phyloP scores from a whole-genome alignment of 495 filamentous ascomycete species.

The Chaetomidium leptoderma region DNA sequence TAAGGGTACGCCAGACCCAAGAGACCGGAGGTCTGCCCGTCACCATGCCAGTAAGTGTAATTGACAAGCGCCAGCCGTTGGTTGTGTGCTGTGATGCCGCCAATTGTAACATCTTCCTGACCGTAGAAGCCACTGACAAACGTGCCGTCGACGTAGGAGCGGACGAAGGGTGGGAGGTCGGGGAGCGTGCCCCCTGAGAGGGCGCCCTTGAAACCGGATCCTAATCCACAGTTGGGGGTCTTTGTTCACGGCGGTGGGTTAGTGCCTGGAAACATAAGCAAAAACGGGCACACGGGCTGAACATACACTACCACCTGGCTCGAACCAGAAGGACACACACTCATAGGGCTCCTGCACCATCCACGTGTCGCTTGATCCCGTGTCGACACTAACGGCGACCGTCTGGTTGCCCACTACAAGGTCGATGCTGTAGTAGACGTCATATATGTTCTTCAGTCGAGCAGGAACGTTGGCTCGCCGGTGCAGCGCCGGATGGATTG shows the following conservation, averaged over 20 bases:
- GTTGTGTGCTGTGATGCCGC: slow-evolving; percentile 43
- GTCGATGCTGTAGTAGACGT: slow-evolving; percentile 36
- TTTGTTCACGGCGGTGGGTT: not conserved
- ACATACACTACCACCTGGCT: slow-evolving; percentile 17
- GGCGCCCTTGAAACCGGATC: slow-evolving; percentile 41
- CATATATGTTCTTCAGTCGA: slow-evolving; percentile 23
- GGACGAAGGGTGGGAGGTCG: slow-evolving; percentile 46
- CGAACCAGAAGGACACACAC: slow-evolving; percentile 41
- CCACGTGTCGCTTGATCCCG: slow-evolving; percentile 61
- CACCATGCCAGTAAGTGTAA: slow-evolving; percentile 45
- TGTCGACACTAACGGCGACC: slow-evolving; percentile 55
- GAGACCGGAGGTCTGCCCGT: slow-evolving; percentile 47
- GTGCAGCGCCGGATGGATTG: not conserved
- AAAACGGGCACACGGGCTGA: not conserved
- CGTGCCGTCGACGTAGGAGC: slow-evolving; percentile 54
- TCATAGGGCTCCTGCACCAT: slow-evolving; percentile 44
- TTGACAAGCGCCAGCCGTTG: slow-evolving; percentile 54
- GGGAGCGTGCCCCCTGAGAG: slow-evolving; percentile 41
- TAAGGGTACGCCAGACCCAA: slow-evolving; percentile 58
- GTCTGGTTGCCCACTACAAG: slow-evolving; percentile 40
- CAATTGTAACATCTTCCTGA: slow-evolving; percentile 50
- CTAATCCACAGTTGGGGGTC: slow-evolving; percentile 45
- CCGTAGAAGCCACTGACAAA: slow-evolving; percentile 51
- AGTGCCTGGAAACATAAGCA: not conserved
- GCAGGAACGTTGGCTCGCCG: not conserved